Evolutionary conservation across 202 grass and related monocot species (phyloP).

Genomic region (Musa balbisiana): DNA sequence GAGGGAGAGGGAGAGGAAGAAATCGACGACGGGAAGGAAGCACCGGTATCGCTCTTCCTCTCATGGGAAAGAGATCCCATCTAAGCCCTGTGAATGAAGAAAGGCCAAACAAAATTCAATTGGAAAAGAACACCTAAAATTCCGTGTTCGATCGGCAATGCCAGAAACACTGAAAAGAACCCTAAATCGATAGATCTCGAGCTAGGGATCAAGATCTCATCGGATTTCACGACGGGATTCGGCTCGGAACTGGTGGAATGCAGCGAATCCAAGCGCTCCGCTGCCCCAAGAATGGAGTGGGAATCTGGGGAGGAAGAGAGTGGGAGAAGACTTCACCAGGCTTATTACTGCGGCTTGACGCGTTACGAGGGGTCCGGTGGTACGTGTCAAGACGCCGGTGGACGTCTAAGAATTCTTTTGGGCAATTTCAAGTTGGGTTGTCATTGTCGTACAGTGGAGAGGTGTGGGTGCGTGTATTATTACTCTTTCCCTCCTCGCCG

Average conservation of each 20-base stretch:
- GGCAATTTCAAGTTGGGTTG: neutral
- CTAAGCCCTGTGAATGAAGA: conserved; percentile 4
- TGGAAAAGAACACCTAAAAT: neutral
- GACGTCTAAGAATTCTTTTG: neutral
- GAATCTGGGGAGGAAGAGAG: neutral
- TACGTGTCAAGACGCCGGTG: neutral
- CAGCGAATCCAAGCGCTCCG: neutral
- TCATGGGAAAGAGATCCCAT: conserved; percentile 42
- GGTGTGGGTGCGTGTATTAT: no score
- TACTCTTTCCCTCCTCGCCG: no score
- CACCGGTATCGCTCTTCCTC: conserved; percentile 17
- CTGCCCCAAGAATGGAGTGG: neutral
- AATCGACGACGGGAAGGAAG: neutral
- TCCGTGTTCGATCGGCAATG: neutral
- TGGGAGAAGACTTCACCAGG: neutral
- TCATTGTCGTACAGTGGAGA: neutral
- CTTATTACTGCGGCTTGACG: neutral
- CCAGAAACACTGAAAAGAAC: neutral
- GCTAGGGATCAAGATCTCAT: neutral
- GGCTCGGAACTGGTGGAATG: neutral
- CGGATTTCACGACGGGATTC: neutral
- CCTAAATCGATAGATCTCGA: conserved; percentile 22
- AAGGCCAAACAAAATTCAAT: neutral
- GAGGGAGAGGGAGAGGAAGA: neutral
- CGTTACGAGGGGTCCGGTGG: neutral